A percentile compares a stretch with the other conserved stretches of the same genome.
Conservation (phyloP, 2,329 filamentous ascomycete species). For the Paradendryphiella salina region DNA sequence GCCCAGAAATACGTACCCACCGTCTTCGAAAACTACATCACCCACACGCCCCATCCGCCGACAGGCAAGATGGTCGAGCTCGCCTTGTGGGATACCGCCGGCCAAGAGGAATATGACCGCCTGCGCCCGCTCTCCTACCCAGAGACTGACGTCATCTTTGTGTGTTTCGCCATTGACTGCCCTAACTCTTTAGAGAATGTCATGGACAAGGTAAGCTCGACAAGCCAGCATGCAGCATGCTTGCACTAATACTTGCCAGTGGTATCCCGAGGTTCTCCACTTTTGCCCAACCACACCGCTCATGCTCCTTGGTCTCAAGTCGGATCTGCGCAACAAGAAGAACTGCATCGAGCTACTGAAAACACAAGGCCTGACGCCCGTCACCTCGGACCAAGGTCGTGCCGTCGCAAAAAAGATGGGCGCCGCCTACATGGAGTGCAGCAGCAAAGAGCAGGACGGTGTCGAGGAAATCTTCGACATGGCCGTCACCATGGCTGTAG, state of each 20-base stretch:
- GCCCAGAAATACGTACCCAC: slow-evolving; percentile 97
- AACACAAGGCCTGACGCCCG: slow-evolving; percentile 93
- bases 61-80: slow-evolving; percentile 95
- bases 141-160: slow-evolving; percentile 95
- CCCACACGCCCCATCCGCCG: slow-evolving; percentile 83
- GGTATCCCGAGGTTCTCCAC: slow-evolving; percentile 98
- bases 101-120: slow-evolving; percentile 97
- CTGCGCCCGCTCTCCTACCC: slow-evolving; percentile 94
- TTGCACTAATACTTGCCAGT: slow-evolving; percentile 61
- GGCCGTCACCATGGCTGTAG: slow-evolving; percentile 87
- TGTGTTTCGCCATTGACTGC: slow-evolving; percentile 99
- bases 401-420: slow-evolving; percentile 91
- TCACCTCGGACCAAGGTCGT: slow-evolving; percentile 87
- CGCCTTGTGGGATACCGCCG: slow-evolving; percentile 96
- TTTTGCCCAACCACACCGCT: slow-evolving; percentile 98
- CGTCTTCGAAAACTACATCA: slow-evolving; percentile 99
- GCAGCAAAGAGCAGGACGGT: slow-evolving; percentile 93
- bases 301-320: slow-evolving; percentile 94
- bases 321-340: slow-evolving; percentile 91
- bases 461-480: slow-evolving; percentile 96
- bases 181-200: slow-evolving; percentile 98
- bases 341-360: slow-evolving; percentile 98
- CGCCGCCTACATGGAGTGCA: slow-evolving; percentile 96
- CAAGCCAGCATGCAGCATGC: neutral
- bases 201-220: slow-evolving; percentile 82